A percentile compares a stretch with the other conserved stretches of the same genome.
Evolutionary conservation across 1,284 basidiomycete species (phyloP).

Genomic region (Naganishia cerealis): DNA sequence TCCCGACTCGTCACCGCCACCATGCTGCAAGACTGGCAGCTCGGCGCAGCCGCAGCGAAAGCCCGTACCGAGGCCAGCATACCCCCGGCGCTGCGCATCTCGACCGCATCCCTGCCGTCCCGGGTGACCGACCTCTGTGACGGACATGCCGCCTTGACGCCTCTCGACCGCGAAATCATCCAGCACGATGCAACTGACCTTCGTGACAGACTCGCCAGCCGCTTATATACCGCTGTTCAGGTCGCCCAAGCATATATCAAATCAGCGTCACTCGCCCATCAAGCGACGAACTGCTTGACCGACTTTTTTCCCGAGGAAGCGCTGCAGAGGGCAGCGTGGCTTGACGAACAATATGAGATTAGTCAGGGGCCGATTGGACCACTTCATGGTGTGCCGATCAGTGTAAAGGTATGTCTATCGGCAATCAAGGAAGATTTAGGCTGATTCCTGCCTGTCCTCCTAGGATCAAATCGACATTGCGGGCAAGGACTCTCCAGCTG

Average conservation of each 20-base stretch:
- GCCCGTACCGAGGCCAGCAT: conserved; percentile 16
- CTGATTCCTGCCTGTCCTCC: not conserved
- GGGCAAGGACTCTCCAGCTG: conserved; percentile 42
- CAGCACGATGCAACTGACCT: conserved; percentile 46
- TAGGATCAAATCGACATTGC: conserved; percentile 52
- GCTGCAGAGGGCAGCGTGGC: conserved; percentile 60
- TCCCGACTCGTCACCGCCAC: not conserved
- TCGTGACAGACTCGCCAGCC: conserved; percentile 41
- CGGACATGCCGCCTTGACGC: conserved; percentile 33
- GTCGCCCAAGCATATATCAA: conserved; percentile 36
- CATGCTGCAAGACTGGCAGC: conserved; percentile 8
- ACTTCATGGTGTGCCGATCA: conserved; percentile 66
- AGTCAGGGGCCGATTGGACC: conserved; percentile 61
- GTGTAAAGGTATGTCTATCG: conserved; percentile 55
- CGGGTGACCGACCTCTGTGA: conserved; percentile 1
- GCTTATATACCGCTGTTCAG: conserved; percentile 40
- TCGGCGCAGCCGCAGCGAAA: conserved; percentile 4
- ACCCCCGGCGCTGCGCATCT: conserved; percentile 14
- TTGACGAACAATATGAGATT: conserved; percentile 61
- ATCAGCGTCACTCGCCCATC: conserved; percentile 39
- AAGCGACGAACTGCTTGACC: conserved; percentile 65
- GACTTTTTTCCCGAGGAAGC: conserved; percentile 68
- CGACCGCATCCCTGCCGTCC: not conserved
- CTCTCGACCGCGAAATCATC: conserved; percentile 41
- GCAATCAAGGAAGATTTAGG: not conserved